Conservation (phyloP, 805 yeast genomes). For the Sungouiozyma ichnusensis region DNA sequence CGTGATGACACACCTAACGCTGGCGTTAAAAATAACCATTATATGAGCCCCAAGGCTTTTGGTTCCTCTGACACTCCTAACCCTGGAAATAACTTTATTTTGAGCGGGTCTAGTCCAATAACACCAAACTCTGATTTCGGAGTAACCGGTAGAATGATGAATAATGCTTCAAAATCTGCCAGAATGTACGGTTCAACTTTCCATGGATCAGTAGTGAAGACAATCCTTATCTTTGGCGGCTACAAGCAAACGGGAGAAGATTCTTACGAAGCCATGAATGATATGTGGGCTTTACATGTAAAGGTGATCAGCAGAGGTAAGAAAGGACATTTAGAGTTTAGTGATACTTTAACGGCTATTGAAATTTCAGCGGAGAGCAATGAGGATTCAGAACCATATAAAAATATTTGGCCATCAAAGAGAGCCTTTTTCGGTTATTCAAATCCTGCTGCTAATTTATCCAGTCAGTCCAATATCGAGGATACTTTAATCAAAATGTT, state of each 20-base stretch:
- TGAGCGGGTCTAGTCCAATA: neutral
- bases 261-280: conserved; percentile 30
- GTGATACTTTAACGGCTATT: conserved; percentile 29
- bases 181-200: neutral
- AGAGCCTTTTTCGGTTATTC: conserved; percentile 31
- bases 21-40: neutral
- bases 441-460: conserved; percentile 13
- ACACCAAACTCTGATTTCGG: neutral
- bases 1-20: neutral
- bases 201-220: conserved; percentile 6
- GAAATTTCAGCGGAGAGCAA: conserved; percentile 12
- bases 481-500: conserved; percentile 14
- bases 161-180: neutral
- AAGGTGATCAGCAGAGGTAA: conserved; percentile 30
- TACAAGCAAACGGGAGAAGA: conserved; percentile 29
- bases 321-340: conserved; percentile 29
- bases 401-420: conserved; percentile 21
- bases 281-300: conserved; percentile 34
- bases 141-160: neutral
- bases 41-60: neutral
- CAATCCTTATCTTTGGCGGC: conserved; percentile 39
- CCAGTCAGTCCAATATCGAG: conserved; percentile 7
- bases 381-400: conserved; percentile 4
- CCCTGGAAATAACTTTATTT: neutral
- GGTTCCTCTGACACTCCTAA: neutral